These are phyloP conservation scores for Schrenkiella parvula DNA, from an alignment of 345 rosid genomes.

Conservation along the genomic window DNA sequence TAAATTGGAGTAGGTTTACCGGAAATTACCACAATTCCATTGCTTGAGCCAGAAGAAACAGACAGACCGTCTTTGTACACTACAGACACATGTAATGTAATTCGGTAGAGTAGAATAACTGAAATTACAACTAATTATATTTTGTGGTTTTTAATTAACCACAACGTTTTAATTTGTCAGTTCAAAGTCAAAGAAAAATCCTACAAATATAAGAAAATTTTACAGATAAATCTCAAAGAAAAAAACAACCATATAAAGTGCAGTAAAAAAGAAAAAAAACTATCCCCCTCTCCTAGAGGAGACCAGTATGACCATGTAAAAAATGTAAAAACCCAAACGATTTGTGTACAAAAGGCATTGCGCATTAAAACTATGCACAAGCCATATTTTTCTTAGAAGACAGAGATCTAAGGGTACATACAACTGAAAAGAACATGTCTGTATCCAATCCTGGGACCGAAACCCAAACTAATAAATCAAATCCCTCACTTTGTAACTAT, in stretches of 20 bases:
- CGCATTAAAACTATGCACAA: neutral
- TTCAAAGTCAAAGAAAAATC: neutral
- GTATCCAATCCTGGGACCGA: neutral
- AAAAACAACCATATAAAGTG: neutral
- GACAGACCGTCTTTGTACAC: too few relatives aligned
- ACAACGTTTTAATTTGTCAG: neutral
- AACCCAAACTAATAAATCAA: constrained; percentile 15
- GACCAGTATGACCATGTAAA: constrained; percentile 20
- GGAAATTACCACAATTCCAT: too few relatives aligned
- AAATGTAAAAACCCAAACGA: neutral
- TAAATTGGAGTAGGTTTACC: neutral
- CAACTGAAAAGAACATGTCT: constrained; percentile 12
- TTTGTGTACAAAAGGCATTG: constrained; percentile 9
- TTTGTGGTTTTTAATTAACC: neutral
- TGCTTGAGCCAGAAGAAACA: neutral
- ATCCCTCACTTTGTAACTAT: constrained; percentile 1
- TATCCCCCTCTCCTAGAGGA: neutral
- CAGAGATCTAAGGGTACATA: constrained; percentile 21
- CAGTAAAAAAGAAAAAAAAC: neutral
- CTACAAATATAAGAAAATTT: neutral
- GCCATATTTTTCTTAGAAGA: neutral
- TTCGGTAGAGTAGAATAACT: neutral
- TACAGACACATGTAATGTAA: too few relatives aligned
- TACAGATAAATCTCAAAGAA: neutral
- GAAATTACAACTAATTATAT: neutral